phyloP scores from a whole-genome alignment of 192 early-diverging fungal species.

The Coemansia sp. region DNA sequence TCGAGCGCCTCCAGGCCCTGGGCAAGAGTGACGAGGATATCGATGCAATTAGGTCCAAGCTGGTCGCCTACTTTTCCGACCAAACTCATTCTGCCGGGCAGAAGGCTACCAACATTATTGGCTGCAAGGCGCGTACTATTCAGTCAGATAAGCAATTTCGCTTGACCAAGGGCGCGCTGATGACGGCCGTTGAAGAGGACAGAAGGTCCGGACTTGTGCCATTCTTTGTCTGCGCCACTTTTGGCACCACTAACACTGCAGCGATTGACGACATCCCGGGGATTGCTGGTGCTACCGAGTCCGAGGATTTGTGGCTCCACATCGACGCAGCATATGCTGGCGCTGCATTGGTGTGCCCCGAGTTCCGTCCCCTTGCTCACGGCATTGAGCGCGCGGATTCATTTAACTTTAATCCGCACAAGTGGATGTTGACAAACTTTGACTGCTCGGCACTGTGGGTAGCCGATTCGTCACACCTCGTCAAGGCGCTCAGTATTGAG shows the following conservation, averaged over 20 bases:
- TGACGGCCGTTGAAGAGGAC: constrained; percentile 50
- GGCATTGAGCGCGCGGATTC: constrained; percentile 59
- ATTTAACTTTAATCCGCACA: constrained; percentile 61
- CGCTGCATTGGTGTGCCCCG: constrained; percentile 54
- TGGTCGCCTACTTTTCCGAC: constrained; percentile 61
- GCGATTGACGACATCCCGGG: constrained; percentile 56
- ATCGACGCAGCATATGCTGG: constrained; percentile 68
- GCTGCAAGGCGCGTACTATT: constrained; percentile 35
- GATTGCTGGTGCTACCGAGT: constrained; percentile 47
- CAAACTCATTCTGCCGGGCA: constrained; percentile 58
- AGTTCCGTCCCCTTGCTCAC: constrained; percentile 47
- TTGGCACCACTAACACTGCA: constrained; percentile 60
- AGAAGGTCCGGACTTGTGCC: constrained; percentile 54
- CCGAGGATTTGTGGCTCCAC: constrained; percentile 56
- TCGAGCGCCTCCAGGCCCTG: constrained; percentile 25
- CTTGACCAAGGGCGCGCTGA: constrained; percentile 48
- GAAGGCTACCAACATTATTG: constrained; percentile 51
- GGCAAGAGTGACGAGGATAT: constrained; percentile 33
- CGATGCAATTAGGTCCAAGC: constrained; percentile 10
- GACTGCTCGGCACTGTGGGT: constrained; percentile 64
- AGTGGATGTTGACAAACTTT: constrained; percentile 63
- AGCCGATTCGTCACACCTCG: constrained; percentile 43
- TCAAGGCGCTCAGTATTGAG: constrained; percentile 52
- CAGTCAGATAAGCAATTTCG: constrained; percentile 35
- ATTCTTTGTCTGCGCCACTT: constrained; percentile 59